These are phyloP conservation scores for Mucor racemosus DNA, from an alignment of 371 early-diverging fungal genomes.

Conservation along the genomic window DNA sequence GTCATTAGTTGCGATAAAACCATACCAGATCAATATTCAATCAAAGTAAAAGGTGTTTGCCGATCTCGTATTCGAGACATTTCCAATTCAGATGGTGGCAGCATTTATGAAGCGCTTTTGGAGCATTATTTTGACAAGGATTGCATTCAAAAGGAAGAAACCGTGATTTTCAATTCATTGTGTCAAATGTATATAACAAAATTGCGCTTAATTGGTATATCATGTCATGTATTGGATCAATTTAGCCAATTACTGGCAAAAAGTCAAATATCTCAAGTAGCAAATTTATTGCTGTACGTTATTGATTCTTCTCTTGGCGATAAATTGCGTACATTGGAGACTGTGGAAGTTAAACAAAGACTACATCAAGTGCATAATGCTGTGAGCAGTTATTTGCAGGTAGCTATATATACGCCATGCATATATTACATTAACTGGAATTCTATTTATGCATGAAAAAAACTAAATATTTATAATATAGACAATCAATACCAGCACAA, in stretches of 20 bases:
- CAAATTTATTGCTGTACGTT: slow-evolving; percentile 70
- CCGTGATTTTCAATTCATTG: slow-evolving; percentile 44
- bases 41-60: slow-evolving; percentile 44
- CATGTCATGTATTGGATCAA: slow-evolving; percentile 62
- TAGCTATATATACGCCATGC: slow-evolving; percentile 19
- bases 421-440: slow-evolving; percentile 1
- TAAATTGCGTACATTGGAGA: slow-evolving; percentile 65
- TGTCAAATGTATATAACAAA: slow-evolving; percentile 58
- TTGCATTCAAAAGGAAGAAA: neutral
- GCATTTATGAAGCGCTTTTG: slow-evolving; percentile 19
- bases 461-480: neutral
- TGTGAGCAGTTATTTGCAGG: slow-evolving; percentile 75
- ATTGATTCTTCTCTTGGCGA: slow-evolving; percentile 71
- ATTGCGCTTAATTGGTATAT: slow-evolving; percentile 69
- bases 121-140: slow-evolving; percentile 18
- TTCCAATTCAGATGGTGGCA: slow-evolving; percentile 16
- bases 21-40: slow-evolving; percentile 24
- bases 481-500: slow-evolving; percentile 21
- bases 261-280: slow-evolving; percentile 59
- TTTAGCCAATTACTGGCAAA: slow-evolving; percentile 54
- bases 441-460: slow-evolving; percentile 14
- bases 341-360: slow-evolving; percentile 57
- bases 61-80: slow-evolving; percentile 37
- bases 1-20: slow-evolving; percentile 28
- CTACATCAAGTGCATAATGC: slow-evolving; percentile 57